Conservation (phyloP, 1,139 yeast species). For the Geotrichum klebahnii region DNA sequence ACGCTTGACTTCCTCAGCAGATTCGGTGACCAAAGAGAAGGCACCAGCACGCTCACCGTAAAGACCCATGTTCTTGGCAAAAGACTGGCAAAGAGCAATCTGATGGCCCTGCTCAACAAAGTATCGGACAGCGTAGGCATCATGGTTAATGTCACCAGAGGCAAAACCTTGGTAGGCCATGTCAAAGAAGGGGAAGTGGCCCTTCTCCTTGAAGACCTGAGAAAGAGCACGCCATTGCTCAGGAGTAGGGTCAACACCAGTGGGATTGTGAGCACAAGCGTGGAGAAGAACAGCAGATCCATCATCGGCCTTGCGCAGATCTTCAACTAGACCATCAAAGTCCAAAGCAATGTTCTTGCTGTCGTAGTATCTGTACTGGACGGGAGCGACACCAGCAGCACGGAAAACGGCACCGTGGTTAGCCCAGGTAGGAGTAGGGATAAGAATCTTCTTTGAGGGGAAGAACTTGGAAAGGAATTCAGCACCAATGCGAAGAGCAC, state of each 20-base stretch:
- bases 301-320: slow-evolving; percentile 65
- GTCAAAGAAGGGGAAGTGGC: slow-evolving; percentile 83
- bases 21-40: slow-evolving; percentile 47
- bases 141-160: slow-evolving; percentile 76
- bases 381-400: slow-evolving; percentile 47
- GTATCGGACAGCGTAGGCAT: slow-evolving; percentile 81
- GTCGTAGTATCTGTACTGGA: slow-evolving; percentile 65
- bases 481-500: slow-evolving; percentile 67
- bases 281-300: slow-evolving; percentile 83
- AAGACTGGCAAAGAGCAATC: slow-evolving; percentile 74
- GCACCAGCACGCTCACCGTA: slow-evolving; percentile 98
- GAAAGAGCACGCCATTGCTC: slow-evolving; percentile 81
- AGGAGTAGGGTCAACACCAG: slow-evolving; percentile 87
- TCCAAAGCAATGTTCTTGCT: slow-evolving; percentile 58
- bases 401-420: slow-evolving; percentile 55
- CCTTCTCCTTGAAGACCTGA: slow-evolving; percentile 54
- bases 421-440: slow-evolving; percentile 75
- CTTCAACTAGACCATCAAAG: slow-evolving; percentile 59
- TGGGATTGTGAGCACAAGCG: slow-evolving; percentile 97
- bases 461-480: slow-evolving; percentile 54
- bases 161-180: slow-evolving; percentile 98
- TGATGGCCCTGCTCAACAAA: slow-evolving; percentile 58
- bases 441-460: slow-evolving; percentile 48
- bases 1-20: slow-evolving; percentile 41
- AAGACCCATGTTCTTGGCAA: slow-evolving; percentile 95